These are phyloP conservation scores for Xylaria bambusicola DNA, from an alignment of 495 filamentous ascomycete genomes.

Conservation along the genomic window DNA sequence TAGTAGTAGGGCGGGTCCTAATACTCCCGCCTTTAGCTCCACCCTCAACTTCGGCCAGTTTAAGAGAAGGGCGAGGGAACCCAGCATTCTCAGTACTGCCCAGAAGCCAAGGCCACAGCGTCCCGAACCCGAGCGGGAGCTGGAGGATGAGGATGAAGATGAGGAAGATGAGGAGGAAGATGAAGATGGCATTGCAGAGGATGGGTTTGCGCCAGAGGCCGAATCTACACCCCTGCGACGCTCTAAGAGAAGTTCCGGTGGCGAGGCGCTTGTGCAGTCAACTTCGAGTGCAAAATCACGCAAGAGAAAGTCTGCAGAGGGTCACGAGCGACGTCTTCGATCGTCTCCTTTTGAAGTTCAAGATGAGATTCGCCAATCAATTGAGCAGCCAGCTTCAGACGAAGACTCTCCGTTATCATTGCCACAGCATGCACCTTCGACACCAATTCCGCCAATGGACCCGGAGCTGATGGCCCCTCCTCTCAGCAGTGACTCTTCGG, in stretches of 20 bases:
- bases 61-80: constrained; percentile 47
- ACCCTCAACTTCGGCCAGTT: constrained; percentile 50
- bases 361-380: constrained; percentile 31
- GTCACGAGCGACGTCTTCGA: constrained; percentile 30
- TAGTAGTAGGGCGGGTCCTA: constrained; percentile 46
- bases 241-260: constrained; percentile 36
- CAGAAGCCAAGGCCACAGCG: constrained; percentile 39
- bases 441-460: constrained; percentile 33
- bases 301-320: constrained; percentile 50
- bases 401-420: constrained; percentile 24
- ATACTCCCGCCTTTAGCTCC: constrained; percentile 47
- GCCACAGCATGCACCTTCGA: constrained; percentile 17
- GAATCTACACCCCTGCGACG: constrained; percentile 45
- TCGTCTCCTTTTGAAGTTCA: constrained; percentile 33
- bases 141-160: constrained; percentile 31
- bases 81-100: constrained; percentile 48
- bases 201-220: constrained; percentile 47
- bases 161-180: constrained; percentile 21
- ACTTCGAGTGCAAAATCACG: constrained; percentile 36
- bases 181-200: constrained; percentile 23
- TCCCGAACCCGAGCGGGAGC: constrained; percentile 29
- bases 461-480: constrained; percentile 49
- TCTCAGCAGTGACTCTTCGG: constrained; percentile 43
- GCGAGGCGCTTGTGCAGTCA: constrained; percentile 15
- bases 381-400: constrained; percentile 30